Conservation (phyloP, 1,139 yeast genomes). For the Candida freyschussii region DNA sequence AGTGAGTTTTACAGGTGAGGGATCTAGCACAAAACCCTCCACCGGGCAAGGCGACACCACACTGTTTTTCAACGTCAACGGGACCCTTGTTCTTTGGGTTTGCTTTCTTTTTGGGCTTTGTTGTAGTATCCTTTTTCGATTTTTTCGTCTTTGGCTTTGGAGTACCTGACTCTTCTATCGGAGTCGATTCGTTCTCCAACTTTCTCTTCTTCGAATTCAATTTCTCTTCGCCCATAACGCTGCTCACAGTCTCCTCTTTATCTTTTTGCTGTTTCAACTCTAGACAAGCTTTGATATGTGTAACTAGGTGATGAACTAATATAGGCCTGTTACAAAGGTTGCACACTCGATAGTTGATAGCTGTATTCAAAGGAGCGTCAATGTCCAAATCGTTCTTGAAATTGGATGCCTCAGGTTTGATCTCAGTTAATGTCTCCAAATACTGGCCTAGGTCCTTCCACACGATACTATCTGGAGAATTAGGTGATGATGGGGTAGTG, state of each 20-base stretch:
- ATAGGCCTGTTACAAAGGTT: slow-evolving; percentile 63
- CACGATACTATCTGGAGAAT: slow-evolving; percentile 13
- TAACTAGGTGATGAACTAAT: slow-evolving; percentile 40
- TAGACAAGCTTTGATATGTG: slow-evolving; percentile 46
- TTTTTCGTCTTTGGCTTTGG: slow-evolving; percentile 29
- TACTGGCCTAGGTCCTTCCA: slow-evolving; percentile 65
- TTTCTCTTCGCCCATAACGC: slow-evolving; percentile 4
- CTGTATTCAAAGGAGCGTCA: slow-evolving; percentile 39
- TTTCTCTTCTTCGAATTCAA: slow-evolving; percentile 18
- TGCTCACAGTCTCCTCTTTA: slow-evolving; percentile 24
- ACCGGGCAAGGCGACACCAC: slow-evolving; percentile 90
- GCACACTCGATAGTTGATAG: slow-evolving; percentile 57
- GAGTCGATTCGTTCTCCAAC: slow-evolving; percentile 16
- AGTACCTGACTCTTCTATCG: slow-evolving; percentile 27
- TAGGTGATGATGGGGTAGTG: slow-evolving; percentile 1
- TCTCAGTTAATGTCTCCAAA: slow-evolving; percentile 44
- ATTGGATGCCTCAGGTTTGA: slow-evolving; percentile 26
- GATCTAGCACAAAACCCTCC: slow-evolving; percentile 96
- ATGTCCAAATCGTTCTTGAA: slow-evolving; percentile 27
- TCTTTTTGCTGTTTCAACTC: slow-evolving; percentile 41
- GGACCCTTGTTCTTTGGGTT: slow-evolving; percentile 69
- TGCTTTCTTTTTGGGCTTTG: slow-evolving; percentile 45
- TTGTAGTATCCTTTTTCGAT: slow-evolving; percentile 18
- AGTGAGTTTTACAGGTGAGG: slow-evolving; percentile 92
- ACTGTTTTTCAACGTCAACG: slow-evolving; percentile 90